phyloP scores from a whole-genome alignment of 345 rosid genomes.

The Populus simonii region DNA sequence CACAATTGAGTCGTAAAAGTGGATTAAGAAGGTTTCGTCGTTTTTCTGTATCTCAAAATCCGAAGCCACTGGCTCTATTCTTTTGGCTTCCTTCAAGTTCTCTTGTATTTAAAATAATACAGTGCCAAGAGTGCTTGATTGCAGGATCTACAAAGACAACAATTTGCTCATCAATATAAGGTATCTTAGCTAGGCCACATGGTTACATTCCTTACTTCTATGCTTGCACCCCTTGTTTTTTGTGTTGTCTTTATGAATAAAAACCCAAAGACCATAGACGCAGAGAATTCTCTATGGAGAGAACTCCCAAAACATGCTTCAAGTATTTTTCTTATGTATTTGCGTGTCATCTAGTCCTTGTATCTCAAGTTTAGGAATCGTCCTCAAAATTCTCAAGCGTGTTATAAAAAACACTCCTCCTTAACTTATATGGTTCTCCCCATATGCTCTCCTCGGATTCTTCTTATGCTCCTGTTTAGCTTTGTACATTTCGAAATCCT shows the following conservation, averaged over 20 bases:
- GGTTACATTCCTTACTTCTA: slow-evolving; percentile 47
- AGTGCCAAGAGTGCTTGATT: too few species aligned
- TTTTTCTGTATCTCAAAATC: too few species aligned
- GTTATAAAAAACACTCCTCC: slow-evolving; percentile 15
- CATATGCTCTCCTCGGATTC: slow-evolving; percentile 53
- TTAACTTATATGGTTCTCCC: slow-evolving; percentile 48
- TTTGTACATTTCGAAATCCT: slow-evolving; percentile 31
- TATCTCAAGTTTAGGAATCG: slow-evolving; percentile 56
- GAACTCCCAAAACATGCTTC: slow-evolving; percentile 37
- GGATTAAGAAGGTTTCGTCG: too few species aligned
- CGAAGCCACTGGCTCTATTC: too few species aligned
- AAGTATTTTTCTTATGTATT: slow-evolving; percentile 8
- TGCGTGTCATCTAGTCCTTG: slow-evolving; percentile 62
- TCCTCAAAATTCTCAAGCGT: slow-evolving; percentile 43
- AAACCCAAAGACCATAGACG: slow-evolving; percentile 30
- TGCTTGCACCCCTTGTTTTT: slow-evolving; percentile 32
- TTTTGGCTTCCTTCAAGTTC: too few species aligned
- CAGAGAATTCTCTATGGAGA: slow-evolving; percentile 40
- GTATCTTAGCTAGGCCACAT: slow-evolving; percentile 40
- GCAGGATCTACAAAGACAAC: too few species aligned
- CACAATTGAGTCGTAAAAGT: too few species aligned
- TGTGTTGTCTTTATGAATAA: slow-evolving; percentile 31
- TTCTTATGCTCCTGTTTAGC: slow-evolving; percentile 40
- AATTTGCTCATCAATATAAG: background rate
- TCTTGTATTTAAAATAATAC: too few species aligned